A percentile compares a stretch with the other conserved stretches of the same genome.
Conservation (phyloP, 1,284 basidiomycete genomes). For the Bothia castanella region DNA sequence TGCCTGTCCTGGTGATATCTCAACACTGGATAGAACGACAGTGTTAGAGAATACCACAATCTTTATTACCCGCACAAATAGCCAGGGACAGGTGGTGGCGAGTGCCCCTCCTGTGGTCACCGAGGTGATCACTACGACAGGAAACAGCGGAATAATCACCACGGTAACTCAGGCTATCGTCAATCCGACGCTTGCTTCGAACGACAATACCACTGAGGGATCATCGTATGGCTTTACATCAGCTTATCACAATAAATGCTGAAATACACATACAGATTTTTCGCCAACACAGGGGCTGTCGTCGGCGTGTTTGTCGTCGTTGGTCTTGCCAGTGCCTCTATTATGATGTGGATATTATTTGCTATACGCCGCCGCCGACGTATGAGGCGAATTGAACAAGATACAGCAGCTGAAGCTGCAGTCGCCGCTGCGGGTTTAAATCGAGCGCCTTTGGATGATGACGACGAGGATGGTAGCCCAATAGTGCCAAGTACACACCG, state of each 20-base stretch:
- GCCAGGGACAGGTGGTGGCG: constrained; percentile 46
- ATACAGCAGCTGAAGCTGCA: constrained; percentile 62
- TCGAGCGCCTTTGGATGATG: constrained; percentile 63
- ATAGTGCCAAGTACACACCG: constrained; percentile 24
- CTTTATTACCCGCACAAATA: constrained; percentile 57
- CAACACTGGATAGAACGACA: constrained; percentile 46
- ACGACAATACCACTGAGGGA: constrained; percentile 37
- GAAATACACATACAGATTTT: constrained; percentile 50
- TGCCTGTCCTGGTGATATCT: constrained; percentile 14
- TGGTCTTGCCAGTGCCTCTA: constrained; percentile 65
- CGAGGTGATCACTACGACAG: constrained; percentile 50
- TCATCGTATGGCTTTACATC: constrained; percentile 41
- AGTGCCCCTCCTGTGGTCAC: constrained; percentile 57
- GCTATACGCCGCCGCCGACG: constrained; percentile 61
- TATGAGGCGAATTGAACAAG: constrained; percentile 57
- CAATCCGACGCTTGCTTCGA: constrained; percentile 62
- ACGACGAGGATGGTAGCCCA: constrained; percentile 40
- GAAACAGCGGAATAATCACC: constrained; percentile 45
- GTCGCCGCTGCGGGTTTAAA: constrained; percentile 64
- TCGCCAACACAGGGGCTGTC: constrained; percentile 70
- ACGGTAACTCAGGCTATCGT: constrained; percentile 58
- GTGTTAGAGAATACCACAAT: constrained; percentile 45
- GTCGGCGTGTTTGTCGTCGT: constrained; percentile 74
- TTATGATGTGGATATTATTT: constrained; percentile 67
- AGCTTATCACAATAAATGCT: constrained; percentile 4